Base-by-base conservation (phyloP, 495 filamentous ascomycete species). In the Aspergillus affinis region DNA sequence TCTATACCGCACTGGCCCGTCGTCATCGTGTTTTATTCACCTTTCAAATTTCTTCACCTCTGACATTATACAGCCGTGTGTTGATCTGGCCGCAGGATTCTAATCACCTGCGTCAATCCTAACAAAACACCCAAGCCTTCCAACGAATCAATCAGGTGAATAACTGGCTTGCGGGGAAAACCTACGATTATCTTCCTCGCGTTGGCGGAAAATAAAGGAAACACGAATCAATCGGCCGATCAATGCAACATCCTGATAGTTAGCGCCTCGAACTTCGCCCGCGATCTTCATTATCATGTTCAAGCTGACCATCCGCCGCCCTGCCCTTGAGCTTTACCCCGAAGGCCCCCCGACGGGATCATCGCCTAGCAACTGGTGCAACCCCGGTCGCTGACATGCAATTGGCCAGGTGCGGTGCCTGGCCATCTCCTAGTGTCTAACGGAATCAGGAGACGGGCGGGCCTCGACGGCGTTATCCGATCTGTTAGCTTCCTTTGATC, bases 161-260 rank as follows among this genome's bases (percentile, higher is more conserved):
- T 36, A 13, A 36, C 9, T 12, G 32, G 10, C 2, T 12, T 36
- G 32, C 32, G 32, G 32, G 32, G 32, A 36, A 36, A 36, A 2
- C 26, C n/a, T n/a, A n/a, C n/a, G 44, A 26, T 46, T 12, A 27
- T 12, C 15, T 26, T 56, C 44, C 8, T 44, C 54, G 7, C 17
- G 1, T 27, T 48, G 54, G 29, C 26, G 23, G 20, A 48, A 18
- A 10, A 48, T 44, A 54, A 21, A 45, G 52, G 12, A 41, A 54
- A 17, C 12, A 27, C 27, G 45, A 55, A 21, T 54, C 18, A 30
- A 29, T 13, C 13, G 17, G 27, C 9, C 26, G 44, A 46, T 26
- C 58, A 61, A n/a, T 63, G 64, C 61, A 67, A 61, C 61, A 48
- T 59, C 61, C 53, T 61, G 56, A 59, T 61, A 57, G 20, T 29